A percentile compares a stretch with the other conserved stretches of the same genome.
These are phyloP conservation scores for Garcia nutans DNA, from an alignment of 345 rosid genomes.

Conservation along the genomic window DNA sequence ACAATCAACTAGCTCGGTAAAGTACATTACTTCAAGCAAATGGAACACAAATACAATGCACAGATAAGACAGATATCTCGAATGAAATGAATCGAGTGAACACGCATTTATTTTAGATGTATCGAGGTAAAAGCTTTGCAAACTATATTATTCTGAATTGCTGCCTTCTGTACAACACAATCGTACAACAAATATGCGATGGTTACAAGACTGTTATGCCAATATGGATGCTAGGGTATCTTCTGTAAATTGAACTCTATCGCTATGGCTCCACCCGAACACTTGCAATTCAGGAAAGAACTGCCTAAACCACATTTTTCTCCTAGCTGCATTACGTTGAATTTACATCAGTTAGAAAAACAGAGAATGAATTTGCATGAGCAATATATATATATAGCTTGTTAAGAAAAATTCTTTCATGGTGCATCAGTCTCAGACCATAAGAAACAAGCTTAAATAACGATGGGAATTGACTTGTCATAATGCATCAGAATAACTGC, in stretches of 20 bases:
- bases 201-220: conserved; percentile 17
- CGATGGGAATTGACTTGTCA: not conserved
- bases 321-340: conserved; percentile 26
- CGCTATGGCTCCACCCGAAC: not conserved
- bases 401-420: not conserved
- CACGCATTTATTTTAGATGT: not conserved
- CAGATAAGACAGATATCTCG: not conserved
- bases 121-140: not conserved
- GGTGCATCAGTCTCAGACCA: not conserved
- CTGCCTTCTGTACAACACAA: conserved; percentile 18
- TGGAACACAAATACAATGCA: conserved; percentile 1
- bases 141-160: conserved; percentile 14
- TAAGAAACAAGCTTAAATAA: not conserved
- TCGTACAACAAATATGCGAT: conserved; percentile 17
- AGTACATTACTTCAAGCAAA: not conserved
- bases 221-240: not conserved
- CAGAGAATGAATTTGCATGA: not conserved
- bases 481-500: not conserved
- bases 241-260: not conserved
- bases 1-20: not conserved
- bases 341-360: conserved; percentile 9
- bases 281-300: conserved; percentile 11
- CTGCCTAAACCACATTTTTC: conserved; percentile 9
- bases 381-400: not conserved
- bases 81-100: not conserved